A percentile compares a stretch with the other conserved stretches of the same genome.
Conservation (phyloP, 2,329 filamentous ascomycete genomes). For the Corinectria fuckeliana region DNA sequence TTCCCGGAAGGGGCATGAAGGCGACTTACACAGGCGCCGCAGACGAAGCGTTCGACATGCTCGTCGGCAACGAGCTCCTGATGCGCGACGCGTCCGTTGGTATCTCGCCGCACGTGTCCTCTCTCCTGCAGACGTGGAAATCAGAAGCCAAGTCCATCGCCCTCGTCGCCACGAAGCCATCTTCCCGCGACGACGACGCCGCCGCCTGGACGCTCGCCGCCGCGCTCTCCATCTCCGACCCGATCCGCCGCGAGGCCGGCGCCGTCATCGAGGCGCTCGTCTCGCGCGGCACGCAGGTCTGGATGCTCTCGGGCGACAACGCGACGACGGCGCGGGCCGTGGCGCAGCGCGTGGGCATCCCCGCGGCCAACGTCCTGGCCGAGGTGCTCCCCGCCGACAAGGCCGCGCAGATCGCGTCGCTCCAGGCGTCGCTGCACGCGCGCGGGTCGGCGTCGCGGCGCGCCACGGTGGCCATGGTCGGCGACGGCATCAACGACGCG, state of each 20-base stretch:
- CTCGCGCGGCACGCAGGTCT: constrained; percentile 73
- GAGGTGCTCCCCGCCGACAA: constrained; percentile 88
- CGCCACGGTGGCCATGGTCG: constrained; percentile 78
- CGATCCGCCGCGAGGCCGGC: constrained; percentile 75
- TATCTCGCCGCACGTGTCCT: constrained; percentile 45
- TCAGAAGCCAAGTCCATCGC: constrained; percentile 68
- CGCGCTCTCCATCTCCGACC: constrained; percentile 79
- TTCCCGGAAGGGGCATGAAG: constrained; percentile 74
- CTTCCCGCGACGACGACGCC: constrained; percentile 10
- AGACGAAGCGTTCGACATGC: constrained; percentile 52
- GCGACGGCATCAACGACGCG: constrained; percentile 89
- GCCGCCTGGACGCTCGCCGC: constrained; percentile 64
- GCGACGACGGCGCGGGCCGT: constrained; percentile 82
- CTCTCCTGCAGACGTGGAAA: constrained; percentile 63
- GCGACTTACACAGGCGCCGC: constrained; percentile 54
- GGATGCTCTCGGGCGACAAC: constrained; percentile 95
- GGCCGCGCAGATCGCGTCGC: constrained; percentile 70
- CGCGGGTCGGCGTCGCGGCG: constrained; percentile 44
- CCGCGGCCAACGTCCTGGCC: constrained; percentile 76
- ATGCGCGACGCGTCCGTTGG: constrained; percentile 58
- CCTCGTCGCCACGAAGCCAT: constrained; percentile 56
- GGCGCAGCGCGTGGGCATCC: constrained; percentile 77
- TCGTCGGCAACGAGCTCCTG: constrained; percentile 77
- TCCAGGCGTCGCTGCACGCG: constrained; percentile 61
- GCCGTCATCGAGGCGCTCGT: constrained; percentile 70